Conservation (phyloP, 2,329 filamentous ascomycete genomes). For the Sporothrix protearum region DNA sequence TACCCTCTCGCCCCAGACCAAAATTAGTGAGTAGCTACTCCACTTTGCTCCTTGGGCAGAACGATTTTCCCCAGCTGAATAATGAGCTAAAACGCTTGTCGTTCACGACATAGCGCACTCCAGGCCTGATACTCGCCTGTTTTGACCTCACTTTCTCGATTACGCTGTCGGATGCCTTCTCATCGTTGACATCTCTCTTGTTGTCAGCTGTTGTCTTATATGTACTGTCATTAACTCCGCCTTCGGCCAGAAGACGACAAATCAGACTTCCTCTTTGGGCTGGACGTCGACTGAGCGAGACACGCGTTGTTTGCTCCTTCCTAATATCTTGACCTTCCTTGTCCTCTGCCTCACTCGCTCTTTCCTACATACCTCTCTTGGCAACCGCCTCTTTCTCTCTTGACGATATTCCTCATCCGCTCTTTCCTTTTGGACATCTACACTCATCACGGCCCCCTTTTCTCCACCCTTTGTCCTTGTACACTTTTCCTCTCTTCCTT, state of each 20-base stretch:
- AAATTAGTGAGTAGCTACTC: background rate
- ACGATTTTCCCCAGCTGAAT: slow-evolving; percentile 10
- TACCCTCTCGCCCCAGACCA: background rate
- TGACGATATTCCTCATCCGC: background rate
- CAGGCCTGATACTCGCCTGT: background rate
- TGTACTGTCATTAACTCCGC: background rate
- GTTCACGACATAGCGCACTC: background rate
- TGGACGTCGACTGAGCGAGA: background rate
- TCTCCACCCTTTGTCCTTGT: no score
- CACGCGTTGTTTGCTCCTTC: background rate
- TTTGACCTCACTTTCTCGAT: background rate
- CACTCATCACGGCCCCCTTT: background rate
- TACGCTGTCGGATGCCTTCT: background rate
- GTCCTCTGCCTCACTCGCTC: background rate
- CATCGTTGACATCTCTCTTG: background rate
- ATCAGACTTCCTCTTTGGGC: background rate
- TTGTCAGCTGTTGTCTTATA: background rate
- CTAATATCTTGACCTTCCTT: background rate
- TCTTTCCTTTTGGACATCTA: background rate
- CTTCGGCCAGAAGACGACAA: background rate
- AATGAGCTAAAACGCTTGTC: slow-evolving; percentile 15
- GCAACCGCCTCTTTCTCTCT: background rate
- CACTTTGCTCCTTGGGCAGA: background rate
- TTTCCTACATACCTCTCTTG: background rate
- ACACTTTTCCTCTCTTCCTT: no score